phyloP scores from a whole-genome alignment of 495 filamentous ascomycete species.

The Neurospora cerealis region DNA sequence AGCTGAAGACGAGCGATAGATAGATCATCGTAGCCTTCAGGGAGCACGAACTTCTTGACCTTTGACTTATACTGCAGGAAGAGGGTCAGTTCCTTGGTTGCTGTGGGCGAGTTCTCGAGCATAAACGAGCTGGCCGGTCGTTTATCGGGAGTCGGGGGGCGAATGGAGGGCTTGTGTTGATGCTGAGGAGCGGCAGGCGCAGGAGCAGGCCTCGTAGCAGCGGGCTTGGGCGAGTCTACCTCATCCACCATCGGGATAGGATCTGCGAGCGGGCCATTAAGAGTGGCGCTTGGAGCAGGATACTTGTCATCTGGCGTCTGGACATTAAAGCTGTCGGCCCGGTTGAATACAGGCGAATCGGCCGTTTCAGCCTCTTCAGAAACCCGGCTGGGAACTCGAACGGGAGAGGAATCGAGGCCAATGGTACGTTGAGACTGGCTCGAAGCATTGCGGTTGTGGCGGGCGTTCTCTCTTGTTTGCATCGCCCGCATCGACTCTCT shows the following conservation, averaged over 20 bases:
- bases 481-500: slow-evolving; percentile 91
- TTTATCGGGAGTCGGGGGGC: slow-evolving; percentile 30
- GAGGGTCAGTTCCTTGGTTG: slow-evolving; percentile 84
- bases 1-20: slow-evolving; percentile 82
- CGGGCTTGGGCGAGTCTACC: slow-evolving; percentile 13
- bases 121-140: slow-evolving; percentile 21
- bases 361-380: slow-evolving; percentile 50
- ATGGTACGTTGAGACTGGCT: slow-evolving; percentile 25
- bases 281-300: slow-evolving; percentile 38
- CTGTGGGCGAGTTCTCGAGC: slow-evolving; percentile 60
- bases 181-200: neutral
- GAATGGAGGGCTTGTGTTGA: slow-evolving; percentile 1
- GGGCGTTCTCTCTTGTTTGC: slow-evolving; percentile 59
- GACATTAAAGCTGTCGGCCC: slow-evolving; percentile 35
- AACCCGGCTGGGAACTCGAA: slow-evolving; percentile 52
- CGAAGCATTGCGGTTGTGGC: slow-evolving; percentile 48
- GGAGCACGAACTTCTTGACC: slow-evolving; percentile 89
- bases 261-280: slow-evolving; percentile 38
- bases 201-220: slow-evolving; percentile 8
- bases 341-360: slow-evolving; percentile 22
- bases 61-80: slow-evolving; percentile 95
- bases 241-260: slow-evolving; percentile 26
- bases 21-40: slow-evolving; percentile 72
- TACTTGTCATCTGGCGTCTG: slow-evolving; percentile 55
- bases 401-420: slow-evolving; percentile 47